Evolutionary conservation across 805 yeast genomes (phyloP).

Genomic region (Wickerhamia fluorescens): DNA sequence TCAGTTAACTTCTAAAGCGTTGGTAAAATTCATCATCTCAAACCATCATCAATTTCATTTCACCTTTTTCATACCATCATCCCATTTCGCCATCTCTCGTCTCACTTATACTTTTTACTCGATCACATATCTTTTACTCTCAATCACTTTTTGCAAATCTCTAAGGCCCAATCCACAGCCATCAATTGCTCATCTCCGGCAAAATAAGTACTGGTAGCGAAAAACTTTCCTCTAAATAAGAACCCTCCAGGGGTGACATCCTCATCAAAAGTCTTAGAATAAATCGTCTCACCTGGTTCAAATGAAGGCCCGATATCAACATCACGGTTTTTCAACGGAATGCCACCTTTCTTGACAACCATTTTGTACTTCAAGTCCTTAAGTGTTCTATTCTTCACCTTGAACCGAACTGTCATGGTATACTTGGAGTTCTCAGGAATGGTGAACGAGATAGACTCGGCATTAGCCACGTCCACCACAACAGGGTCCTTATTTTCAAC

Average conservation of each 20-base stretch:
- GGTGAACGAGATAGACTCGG: conserved; percentile 14
- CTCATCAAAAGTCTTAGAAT: conserved; percentile 22
- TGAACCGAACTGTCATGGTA: conserved; percentile 24
- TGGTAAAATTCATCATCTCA: too few relatives aligned
- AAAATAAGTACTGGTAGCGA: conserved; percentile 26
- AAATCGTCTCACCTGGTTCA: conserved; percentile 28
- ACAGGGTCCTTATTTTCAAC: conserved; percentile 22
- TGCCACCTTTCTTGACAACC: conserved; percentile 28
- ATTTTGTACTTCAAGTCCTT: conserved; percentile 28
- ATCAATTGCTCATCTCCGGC: conserved; percentile 25
- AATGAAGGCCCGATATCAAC: conserved; percentile 24
- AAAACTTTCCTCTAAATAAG: conserved; percentile 27
- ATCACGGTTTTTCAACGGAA: conserved; percentile 24
- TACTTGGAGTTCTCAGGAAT: conserved; percentile 34
- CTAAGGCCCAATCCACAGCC: conserved; percentile 27
- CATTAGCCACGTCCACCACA: conserved; percentile 21
- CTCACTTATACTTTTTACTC: not conserved
- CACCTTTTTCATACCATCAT: too few relatives aligned
- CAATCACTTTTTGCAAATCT: conserved; percentile 21
- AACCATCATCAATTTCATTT: too few relatives aligned
- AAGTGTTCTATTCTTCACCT: conserved; percentile 20
- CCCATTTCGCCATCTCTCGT: not conserved
- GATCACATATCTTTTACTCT: conserved; percentile 6
- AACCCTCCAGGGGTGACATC: conserved; percentile 36
- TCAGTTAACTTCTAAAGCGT: too few relatives aligned